A percentile compares a stretch with the other conserved stretches of the same genome.
phyloP scores from a whole-genome alignment of 495 filamentous ascomycete species.

The Barbatosphaeria neglecta region DNA sequence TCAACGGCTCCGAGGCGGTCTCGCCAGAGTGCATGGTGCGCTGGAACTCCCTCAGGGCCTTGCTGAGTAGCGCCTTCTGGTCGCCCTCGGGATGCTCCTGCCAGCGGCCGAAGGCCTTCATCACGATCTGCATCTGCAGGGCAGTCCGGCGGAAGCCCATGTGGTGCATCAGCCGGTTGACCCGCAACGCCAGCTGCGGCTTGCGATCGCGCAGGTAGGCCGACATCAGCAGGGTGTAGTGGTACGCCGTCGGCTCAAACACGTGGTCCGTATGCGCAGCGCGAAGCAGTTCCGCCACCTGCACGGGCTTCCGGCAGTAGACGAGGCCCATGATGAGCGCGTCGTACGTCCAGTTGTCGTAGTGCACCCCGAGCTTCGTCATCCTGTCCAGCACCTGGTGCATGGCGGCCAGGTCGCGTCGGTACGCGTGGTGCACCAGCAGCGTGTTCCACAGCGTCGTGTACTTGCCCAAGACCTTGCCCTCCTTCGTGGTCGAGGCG shows the following conservation, averaged over 20 bases:
- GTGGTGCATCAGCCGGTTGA: constrained; percentile 22
- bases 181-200: constrained; percentile 16
- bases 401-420: constrained; percentile 49
- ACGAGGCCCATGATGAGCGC: constrained; percentile 61
- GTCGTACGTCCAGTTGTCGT: constrained; percentile 60
- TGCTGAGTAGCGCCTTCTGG: constrained; percentile 9
- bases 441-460: constrained; percentile 71
- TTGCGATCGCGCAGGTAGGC: constrained; percentile 24
- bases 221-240: constrained; percentile 29
- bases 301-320: constrained; percentile 45
- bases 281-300: constrained; percentile 54
- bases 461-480: constrained; percentile 23
- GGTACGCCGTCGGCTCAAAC: constrained; percentile 49
- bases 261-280: constrained; percentile 44
- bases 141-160: constrained; percentile 17
- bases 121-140: constrained; percentile 17
- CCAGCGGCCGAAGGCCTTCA: constrained; percentile 23
- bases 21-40: constrained; percentile 1
- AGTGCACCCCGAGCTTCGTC: constrained; percentile 41
- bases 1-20: constrained; percentile 3
- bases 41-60: constrained; percentile 16
- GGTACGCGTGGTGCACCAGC: constrained; percentile 53
- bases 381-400: constrained; percentile 53
- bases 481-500: constrained; percentile 22
- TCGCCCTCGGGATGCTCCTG: constrained; percentile 9